Evolutionary conservation across 352 stramenopile genomes (phyloP), one percentile per base, ranked within the genome.

Genomic region (Phytophthora constricta): DNA sequence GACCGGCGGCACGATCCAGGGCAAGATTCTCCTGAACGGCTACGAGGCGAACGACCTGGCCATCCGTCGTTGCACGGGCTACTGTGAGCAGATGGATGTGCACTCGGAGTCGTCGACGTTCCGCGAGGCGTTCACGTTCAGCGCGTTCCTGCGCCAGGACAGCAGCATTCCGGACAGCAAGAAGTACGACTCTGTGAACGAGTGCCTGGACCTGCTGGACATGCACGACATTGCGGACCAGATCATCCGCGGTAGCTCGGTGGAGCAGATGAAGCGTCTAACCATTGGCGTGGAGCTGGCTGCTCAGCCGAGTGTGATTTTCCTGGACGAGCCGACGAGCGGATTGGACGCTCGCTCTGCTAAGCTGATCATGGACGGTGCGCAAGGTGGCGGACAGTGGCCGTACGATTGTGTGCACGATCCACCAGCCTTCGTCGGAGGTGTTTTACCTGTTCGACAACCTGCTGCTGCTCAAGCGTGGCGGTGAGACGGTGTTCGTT

Each of bases 221-320:
- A 51, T 78, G 63, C 43, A 60, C 48, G 41, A 47, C 27, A 73
- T 80, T 22, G 68, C 59, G 26, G 68, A 80, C 60, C 52, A 77
- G 46, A 77, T 77, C 69, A 72, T 80, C 17, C 68, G 69, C 27
- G 71, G 71, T 39, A 68, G 63, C 37, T 79, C 71, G 26, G 23
- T 60, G 27, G 74, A 81, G 65, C 70, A 81, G 56, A 68, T 68
- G 62, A 81, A 81, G 66, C 74, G 74, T 26, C 56, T 82, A 41
- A 77, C 70, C 42, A 88, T 97, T 31, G 91, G 87, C 28, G 84
- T 98, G n/a, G 91, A 98, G 57, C 70, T 98, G 27, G 86, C 93
- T 4, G 82, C 82, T 8, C 85, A 89, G 27, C 78, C 90, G 26
- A 77, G 71, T 33, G 55, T 96, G 11, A 57, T 97, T 10, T 95